Conservation (phyloP, 2,329 filamentous ascomycete species). For the Xylariaceae sp. region DNA sequence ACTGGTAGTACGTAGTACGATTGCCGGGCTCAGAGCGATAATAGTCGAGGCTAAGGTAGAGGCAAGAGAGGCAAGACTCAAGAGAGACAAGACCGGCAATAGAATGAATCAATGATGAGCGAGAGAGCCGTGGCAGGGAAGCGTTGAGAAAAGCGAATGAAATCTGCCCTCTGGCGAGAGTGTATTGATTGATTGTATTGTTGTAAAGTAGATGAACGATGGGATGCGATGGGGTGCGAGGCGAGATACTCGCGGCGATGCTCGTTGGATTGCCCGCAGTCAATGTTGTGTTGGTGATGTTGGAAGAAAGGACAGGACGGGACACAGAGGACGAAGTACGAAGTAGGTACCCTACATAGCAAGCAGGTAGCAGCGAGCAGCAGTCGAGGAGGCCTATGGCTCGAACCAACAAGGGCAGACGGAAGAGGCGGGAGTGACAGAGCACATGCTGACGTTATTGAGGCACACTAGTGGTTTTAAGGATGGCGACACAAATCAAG, state of each 20-base stretch:
- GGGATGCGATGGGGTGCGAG: not conserved
- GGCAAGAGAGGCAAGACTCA: not conserved
- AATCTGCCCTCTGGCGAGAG: slow-evolving; percentile 12
- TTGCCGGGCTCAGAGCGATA: not conserved
- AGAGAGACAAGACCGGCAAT: not conserved
- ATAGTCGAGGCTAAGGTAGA: not conserved
- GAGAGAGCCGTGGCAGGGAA: slow-evolving; percentile 1
- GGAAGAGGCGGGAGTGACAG: not conserved
- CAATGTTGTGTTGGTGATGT: not conserved
- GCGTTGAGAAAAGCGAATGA: slow-evolving; percentile 12
- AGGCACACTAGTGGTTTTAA: not conserved
- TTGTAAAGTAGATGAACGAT: not conserved
- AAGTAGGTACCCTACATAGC: not conserved
- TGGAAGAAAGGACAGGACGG: not conserved
- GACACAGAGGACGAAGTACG: not conserved
- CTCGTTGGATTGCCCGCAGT: not conserved
- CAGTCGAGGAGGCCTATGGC: too few relatives aligned
- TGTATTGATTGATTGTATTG: not conserved
- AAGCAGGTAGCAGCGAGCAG: not conserved
- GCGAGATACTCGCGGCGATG: not conserved
- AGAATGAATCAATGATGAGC: not conserved
- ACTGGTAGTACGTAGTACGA: too few relatives aligned
- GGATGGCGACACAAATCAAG: not conserved
- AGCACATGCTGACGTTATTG: slow-evolving; percentile 1
- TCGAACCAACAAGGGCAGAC: not conserved